A percentile compares a stretch with the other conserved stretches of the same genome.
Evolutionary conservation across 2,329 filamentous ascomycete genomes (phyloP).

Genomic region (Sporothrix variecibatus): DNA sequence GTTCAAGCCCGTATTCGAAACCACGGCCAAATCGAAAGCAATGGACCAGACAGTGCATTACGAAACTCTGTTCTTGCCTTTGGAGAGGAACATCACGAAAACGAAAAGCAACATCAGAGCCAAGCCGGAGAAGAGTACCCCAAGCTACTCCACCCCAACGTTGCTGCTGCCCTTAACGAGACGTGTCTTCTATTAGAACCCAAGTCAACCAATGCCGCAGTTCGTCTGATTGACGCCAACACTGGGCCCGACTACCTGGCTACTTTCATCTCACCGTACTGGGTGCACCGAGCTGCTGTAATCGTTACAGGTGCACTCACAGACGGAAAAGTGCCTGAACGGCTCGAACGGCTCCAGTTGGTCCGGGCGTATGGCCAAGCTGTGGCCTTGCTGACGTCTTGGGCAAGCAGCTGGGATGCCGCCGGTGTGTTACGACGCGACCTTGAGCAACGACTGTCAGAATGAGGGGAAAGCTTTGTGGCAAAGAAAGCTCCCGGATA

Average conservation of each 20-base stretch:
- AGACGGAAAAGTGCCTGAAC: not conserved
- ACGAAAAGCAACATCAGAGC: not conserved
- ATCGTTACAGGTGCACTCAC: not conserved
- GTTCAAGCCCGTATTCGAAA: slow-evolving; percentile 14
- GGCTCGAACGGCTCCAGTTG: not conserved
- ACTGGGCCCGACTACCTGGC: not conserved
- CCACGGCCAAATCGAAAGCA: not conserved
- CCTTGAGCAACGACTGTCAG: not conserved
- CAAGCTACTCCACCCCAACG: not conserved
- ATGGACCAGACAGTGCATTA: not conserved
- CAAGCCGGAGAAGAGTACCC: not conserved
- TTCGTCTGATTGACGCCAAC: not conserved
- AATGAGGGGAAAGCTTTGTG: not conserved
- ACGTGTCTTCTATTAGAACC: slow-evolving; percentile 8
- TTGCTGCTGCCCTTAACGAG: not conserved
- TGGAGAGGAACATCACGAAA: not conserved
- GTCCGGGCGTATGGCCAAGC: slow-evolving; percentile 17
- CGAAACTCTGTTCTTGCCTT: not conserved
- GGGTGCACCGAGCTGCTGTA: slow-evolving; percentile 5
- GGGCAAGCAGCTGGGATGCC: not conserved
- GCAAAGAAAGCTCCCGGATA: not conserved
- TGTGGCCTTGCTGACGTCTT: not conserved
- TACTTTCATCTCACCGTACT: slow-evolving; percentile 16
- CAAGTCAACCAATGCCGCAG: not conserved
- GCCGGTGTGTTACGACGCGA: not conserved